These are phyloP conservation scores for Pseudopithomyces maydicus DNA, from an alignment of 2,329 filamentous ascomycete species.

Conservation along the genomic window DNA sequence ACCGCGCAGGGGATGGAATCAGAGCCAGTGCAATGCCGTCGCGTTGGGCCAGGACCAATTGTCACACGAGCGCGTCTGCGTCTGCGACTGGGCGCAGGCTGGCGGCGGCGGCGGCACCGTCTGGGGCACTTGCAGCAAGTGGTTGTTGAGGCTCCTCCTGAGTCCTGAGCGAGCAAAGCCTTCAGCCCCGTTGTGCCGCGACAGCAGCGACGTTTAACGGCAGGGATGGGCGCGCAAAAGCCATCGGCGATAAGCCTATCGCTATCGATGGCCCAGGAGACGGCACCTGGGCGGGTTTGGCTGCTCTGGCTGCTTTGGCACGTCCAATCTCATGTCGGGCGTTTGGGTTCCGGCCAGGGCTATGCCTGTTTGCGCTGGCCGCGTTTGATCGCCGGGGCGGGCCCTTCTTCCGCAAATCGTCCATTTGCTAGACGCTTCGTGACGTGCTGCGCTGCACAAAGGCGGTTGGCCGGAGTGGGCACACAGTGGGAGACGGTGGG, in stretches of 20 bases:
- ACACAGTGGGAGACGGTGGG: too few species aligned
- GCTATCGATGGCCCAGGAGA: conserved; percentile 18
- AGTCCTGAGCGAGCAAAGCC: conserved; percentile 8
- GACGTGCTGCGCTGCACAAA: conserved; percentile 21
- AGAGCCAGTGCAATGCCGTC: background rate
- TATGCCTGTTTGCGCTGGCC: conserved; percentile 26
- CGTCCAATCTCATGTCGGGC: conserved; percentile 19
- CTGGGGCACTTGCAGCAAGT: conserved; percentile 1
- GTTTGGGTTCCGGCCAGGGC: conserved; percentile 19
- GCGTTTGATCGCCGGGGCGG: conserved; percentile 35
- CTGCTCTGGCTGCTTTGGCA: conserved; percentile 10
- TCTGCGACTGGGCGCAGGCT: too few species aligned
- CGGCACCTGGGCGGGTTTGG: too few species aligned
- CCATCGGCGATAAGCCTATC: conserved; percentile 24
- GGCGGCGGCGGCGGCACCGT: background rate
- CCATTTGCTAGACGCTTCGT: conserved; percentile 14
- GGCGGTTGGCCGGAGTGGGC: background rate
- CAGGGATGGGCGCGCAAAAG: conserved; percentile 24
- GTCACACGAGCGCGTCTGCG: too few species aligned
- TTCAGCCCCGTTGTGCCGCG: conserved; percentile 13
- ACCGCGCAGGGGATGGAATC: conserved; percentile 5
- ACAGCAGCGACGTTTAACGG: conserved; percentile 23
- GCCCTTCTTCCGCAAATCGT: conserved; percentile 5
- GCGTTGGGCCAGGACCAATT: background rate
- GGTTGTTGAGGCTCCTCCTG: conserved; percentile 6